phyloP scores from a whole-genome alignment of 2,329 filamentous ascomycete genomes.

The Fusarium armeniacum region DNA sequence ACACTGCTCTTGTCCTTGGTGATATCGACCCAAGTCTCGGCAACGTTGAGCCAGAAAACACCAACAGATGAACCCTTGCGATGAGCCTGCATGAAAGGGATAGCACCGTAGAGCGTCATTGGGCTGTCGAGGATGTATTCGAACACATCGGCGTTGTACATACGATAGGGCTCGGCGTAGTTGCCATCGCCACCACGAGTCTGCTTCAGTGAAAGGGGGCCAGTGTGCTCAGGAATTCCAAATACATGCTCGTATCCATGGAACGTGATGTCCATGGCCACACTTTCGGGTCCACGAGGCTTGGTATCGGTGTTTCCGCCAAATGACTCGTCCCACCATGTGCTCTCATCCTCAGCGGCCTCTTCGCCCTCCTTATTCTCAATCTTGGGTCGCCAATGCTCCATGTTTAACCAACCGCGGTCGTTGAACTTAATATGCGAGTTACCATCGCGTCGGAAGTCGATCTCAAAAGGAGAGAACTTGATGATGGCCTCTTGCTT shows the following conservation, averaged over 20 bases:
- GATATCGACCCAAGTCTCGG: conserved; percentile 98
- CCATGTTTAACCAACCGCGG: conserved; percentile 89
- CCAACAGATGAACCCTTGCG: conserved; percentile 93
- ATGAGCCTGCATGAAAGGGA: conserved; percentile 98
- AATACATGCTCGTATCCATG: conserved; percentile 92
- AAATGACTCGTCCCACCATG: conserved; percentile 98
- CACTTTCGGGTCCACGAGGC: conserved; percentile 92
- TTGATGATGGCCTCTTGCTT: conserved; percentile 86
- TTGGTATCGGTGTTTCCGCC: conserved; percentile 96
- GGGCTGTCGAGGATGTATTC: conserved; percentile 97
- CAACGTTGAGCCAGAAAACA: conserved; percentile 97
- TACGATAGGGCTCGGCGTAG: conserved; percentile 88
- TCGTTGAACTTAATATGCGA: conserved; percentile 91
- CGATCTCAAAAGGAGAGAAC: conserved; percentile 84
- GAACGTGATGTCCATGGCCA: conserved; percentile 92
- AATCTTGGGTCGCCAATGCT: conserved; percentile 93
- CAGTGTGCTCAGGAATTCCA: conserved; percentile 93
- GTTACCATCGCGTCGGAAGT: conserved; percentile 86
- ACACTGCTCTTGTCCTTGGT: conserved; percentile 80
- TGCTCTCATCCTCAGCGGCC: conserved; percentile 80
- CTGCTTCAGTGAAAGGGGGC: conserved; percentile 87
- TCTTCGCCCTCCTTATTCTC: conserved; percentile 73
- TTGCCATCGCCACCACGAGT: conserved; percentile 90
- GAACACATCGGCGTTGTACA: conserved; percentile 98
- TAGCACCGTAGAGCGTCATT: conserved; percentile 98